Evolutionary conservation across 495 filamentous ascomycete species (phyloP).

Genomic region (Neurospora terricola): DNA sequence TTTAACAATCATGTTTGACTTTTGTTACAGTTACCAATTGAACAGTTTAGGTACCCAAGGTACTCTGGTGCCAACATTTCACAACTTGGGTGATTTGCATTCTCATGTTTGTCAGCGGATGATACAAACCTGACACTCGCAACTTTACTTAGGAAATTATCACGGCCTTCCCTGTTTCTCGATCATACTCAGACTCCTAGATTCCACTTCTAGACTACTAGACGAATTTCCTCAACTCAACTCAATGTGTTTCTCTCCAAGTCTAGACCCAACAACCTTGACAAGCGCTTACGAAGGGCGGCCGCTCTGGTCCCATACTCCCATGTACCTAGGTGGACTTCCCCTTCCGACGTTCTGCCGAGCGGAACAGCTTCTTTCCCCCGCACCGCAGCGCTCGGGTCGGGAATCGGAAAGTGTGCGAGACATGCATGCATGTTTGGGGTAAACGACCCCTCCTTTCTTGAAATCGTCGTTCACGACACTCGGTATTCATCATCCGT

Average conservation of each 20-base stretch:
- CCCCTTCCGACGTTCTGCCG: background rate
- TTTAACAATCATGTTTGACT: background rate
- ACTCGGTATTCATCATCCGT: too few species aligned
- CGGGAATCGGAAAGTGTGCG: background rate
- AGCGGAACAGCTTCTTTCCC: background rate
- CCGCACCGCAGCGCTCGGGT: background rate
- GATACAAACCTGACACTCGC: background rate
- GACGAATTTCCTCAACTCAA: background rate
- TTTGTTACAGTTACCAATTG: background rate
- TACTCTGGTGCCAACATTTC: background rate
- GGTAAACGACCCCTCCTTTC: background rate
- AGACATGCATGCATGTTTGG: background rate
- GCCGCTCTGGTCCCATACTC: background rate
- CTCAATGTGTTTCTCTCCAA: background rate
- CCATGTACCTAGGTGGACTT: background rate
- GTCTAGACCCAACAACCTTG: background rate
- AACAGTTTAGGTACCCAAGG: background rate
- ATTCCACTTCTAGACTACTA: background rate
- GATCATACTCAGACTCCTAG: background rate
- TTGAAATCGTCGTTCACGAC: background rate
- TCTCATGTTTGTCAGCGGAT: background rate
- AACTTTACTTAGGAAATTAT: background rate
- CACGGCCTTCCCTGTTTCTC: background rate
- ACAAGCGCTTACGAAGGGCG: too few species aligned
- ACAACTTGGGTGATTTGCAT: background rate